Evolutionary conservation across 176 grass and related monocot genomes (phyloP).

Genomic region (Ananas comosus): DNA sequence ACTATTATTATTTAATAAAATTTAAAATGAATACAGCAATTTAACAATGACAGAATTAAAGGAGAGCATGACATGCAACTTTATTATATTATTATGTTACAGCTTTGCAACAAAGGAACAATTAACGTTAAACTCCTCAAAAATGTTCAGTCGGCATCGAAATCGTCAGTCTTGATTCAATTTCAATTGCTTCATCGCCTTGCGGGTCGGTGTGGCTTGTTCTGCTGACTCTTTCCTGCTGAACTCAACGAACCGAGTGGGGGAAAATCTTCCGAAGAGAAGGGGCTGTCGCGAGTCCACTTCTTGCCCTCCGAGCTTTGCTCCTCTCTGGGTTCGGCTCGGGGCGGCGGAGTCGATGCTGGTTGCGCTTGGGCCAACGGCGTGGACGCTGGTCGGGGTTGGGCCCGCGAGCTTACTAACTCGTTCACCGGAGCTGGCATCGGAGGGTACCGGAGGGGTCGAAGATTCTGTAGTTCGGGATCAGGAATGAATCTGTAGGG

Average conservation of each 20-base stretch:
- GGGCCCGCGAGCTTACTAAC: not conserved
- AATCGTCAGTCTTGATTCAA: too few relatives aligned
- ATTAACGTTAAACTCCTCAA: too few relatives aligned
- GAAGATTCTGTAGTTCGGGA: slow-evolving; percentile 19
- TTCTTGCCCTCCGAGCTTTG: not conserved
- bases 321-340: not conserved
- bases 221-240: not conserved
- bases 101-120: too few relatives aligned
- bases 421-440: not conserved
- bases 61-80: too few relatives aligned
- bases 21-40: too few relatives aligned
- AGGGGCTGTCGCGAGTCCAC: not conserved
- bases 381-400: not conserved
- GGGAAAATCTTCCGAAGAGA: not conserved
- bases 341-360: not conserved
- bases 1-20: too few relatives aligned
- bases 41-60: too few relatives aligned
- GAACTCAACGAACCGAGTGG: not conserved
- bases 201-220: not conserved
- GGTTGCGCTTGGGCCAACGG: not conserved
- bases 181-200: too few relatives aligned
- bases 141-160: too few relatives aligned
- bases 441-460: not conserved
- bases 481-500: slow-evolving; percentile 25
- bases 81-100: too few relatives aligned